Conservation (phyloP, 1,284 basidiomycete genomes). For the Microbotryum intermedium region DNA sequence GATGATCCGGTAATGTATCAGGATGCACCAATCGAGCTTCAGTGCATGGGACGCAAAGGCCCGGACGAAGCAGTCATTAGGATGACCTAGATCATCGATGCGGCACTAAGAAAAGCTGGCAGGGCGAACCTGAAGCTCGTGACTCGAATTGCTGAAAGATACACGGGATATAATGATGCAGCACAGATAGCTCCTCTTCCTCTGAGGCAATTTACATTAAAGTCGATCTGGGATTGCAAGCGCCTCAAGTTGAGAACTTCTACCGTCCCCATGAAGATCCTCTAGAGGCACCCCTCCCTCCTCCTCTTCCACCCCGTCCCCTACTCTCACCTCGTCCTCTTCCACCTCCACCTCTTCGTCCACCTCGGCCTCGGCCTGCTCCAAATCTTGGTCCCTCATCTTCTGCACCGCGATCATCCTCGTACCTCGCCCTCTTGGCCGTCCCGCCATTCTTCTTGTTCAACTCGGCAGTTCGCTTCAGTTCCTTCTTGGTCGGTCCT, state of each 20-base stretch:
- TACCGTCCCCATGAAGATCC: neutral
- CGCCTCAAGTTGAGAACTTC: no score
- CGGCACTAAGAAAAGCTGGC: slow-evolving; percentile 3
- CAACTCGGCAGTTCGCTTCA: slow-evolving; percentile 13
- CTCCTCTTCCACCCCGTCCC: neutral
- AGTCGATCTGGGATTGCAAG: no score
- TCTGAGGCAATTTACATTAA: no score
- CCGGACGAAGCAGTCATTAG: slow-evolving; percentile 61
- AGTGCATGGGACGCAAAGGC: slow-evolving; percentile 58
- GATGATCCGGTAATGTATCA: slow-evolving; percentile 53
- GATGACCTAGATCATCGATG: slow-evolving; percentile 22
- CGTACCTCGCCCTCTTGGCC: neutral
- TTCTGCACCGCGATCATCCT: slow-evolving; percentile 4
- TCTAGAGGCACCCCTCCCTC: neutral
- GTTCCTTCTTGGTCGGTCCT: slow-evolving; percentile 19
- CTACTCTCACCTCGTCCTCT: neutral
- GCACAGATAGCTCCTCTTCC: no score
- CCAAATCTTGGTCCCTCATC: slow-evolving; percentile 6
- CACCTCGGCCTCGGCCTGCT: neutral
- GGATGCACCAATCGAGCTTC: slow-evolving; percentile 59
- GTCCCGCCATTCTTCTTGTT: slow-evolving; percentile 16
- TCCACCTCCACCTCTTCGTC: slow-evolving; percentile 1
- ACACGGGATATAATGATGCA: no score
- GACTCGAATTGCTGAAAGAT: no score
- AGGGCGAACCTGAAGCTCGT: no score